Percentiles rank a stretch among this genome's conserved stretches.
phyloP scores from a whole-genome alignment of 306 rosid species.

The Quercus robur region DNA sequence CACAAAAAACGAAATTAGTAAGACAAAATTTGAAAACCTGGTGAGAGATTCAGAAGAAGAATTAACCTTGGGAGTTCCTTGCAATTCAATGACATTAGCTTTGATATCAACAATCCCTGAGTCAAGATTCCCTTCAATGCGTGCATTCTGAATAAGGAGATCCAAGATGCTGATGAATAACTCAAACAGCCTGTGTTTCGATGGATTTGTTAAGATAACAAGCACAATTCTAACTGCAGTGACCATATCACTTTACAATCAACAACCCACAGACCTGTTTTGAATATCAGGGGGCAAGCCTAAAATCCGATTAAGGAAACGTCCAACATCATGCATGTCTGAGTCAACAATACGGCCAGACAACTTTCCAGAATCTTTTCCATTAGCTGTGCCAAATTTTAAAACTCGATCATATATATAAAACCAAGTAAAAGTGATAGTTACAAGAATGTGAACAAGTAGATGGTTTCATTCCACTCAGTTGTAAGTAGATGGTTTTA shows the following conservation, averaged over 20 bases:
- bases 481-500: not conserved
- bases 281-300: slow-evolving; percentile 94
- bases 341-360: slow-evolving; percentile 89
- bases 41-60: slow-evolving; percentile 20
- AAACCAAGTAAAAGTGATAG: slow-evolving; percentile 9
- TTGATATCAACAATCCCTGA: slow-evolving; percentile 92
- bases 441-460: not conserved
- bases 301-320: slow-evolving; percentile 92
- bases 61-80: slow-evolving; percentile 89
- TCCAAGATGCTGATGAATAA: slow-evolving; percentile 87
- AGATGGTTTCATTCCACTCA: not conserved
- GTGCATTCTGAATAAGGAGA: slow-evolving; percentile 93
- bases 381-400: slow-evolving; percentile 51
- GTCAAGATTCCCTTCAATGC: slow-evolving; percentile 94
- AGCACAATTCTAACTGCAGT: slow-evolving; percentile 21
- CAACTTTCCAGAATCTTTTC: slow-evolving; percentile 65
- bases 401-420: slow-evolving; percentile 15
- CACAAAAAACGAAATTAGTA: slow-evolving; percentile 29
- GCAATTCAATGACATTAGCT: slow-evolving; percentile 81
- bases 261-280: slow-evolving; percentile 60
- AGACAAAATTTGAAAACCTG: slow-evolving; percentile 1
- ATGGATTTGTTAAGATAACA: slow-evolving; percentile 27
- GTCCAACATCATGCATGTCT: slow-evolving; percentile 95
- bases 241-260: slow-evolving; percentile 21
- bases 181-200: slow-evolving; percentile 70